Evolutionary conservation across 768 basidiomycete species (phyloP).

Genomic region (Mycena leptocephala): DNA sequence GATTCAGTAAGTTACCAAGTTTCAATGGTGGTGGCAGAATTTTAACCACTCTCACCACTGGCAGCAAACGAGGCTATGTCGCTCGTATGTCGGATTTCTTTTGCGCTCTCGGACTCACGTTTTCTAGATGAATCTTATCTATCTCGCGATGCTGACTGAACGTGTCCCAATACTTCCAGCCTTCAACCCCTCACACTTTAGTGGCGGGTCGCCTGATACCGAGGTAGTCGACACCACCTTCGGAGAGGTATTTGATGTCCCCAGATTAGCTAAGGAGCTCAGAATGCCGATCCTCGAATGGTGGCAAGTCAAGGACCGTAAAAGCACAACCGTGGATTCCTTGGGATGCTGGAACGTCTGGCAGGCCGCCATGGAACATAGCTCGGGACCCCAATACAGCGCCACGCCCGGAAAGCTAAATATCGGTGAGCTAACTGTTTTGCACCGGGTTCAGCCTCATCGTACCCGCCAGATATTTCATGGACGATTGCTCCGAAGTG

Average conservation of each 20-base stretch:
- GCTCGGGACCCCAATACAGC: slow-evolving; percentile 23
- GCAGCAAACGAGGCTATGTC: slow-evolving; percentile 67
- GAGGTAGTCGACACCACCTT: slow-evolving; percentile 42
- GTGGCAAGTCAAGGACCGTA: slow-evolving; percentile 53
- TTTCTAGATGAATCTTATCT: slow-evolving; percentile 52
- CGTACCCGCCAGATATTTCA: slow-evolving; percentile 38
- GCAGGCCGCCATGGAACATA: slow-evolving; percentile 35
- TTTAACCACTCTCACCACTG: neutral
- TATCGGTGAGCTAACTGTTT: slow-evolving; percentile 10
- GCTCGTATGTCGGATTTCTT: slow-evolving; percentile 38
- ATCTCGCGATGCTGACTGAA: slow-evolving; percentile 50
- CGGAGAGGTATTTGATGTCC: slow-evolving; percentile 47
- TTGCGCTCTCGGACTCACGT: neutral
- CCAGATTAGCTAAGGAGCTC: slow-evolving; percentile 44
- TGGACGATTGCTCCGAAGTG: slow-evolving; percentile 41
- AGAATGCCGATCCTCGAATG: slow-evolving; percentile 53
- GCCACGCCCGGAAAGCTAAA: slow-evolving; percentile 1
- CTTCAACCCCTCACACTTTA: slow-evolving; percentile 51
- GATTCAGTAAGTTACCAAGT: slow-evolving; percentile 54
- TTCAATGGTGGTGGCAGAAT: slow-evolving; percentile 8
- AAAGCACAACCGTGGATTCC: slow-evolving; percentile 33
- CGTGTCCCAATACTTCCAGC: slow-evolving; percentile 54
- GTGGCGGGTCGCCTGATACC: slow-evolving; percentile 5
- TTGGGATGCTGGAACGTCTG: slow-evolving; percentile 57
- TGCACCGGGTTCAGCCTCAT: slow-evolving; percentile 1